Percentiles rank a stretch among this genome's conserved stretches.
phyloP scores from a whole-genome alignment of 441 rosid species.

The Jatropha podagrica region DNA sequence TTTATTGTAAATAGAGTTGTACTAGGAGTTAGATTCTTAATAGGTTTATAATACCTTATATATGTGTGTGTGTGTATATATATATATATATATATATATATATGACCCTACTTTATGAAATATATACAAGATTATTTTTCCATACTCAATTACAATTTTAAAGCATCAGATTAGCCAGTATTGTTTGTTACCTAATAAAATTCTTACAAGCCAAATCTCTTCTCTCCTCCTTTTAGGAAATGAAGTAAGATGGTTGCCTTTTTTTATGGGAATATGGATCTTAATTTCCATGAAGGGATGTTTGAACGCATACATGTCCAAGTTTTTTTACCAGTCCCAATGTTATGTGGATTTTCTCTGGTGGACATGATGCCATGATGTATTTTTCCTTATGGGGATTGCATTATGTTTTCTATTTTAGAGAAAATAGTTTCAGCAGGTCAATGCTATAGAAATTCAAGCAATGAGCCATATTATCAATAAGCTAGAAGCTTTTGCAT shows the following conservation, averaged over 20 bases:
- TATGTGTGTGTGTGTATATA: too few species aligned
- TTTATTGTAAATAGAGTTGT: too few species aligned
- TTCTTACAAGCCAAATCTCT: background rate
- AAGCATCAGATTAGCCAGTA: background rate
- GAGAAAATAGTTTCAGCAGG: background rate
- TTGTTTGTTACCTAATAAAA: background rate
- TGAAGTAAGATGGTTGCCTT: background rate
- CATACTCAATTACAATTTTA: too few species aligned
- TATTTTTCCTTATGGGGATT: background rate
- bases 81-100: too few species aligned
- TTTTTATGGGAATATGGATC: background rate
- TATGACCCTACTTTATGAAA: too few species aligned
- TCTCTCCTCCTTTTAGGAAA: background rate
- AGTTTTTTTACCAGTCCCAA: background rate
- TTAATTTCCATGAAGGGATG: background rate
- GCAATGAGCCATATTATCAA: background rate
- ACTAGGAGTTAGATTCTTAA: too few species aligned
- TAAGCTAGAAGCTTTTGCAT: background rate
- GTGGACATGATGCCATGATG: background rate
- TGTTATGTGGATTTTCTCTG: background rate
- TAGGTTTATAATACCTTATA: too few species aligned
- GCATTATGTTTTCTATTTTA: background rate
- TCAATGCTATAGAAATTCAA: background rate
- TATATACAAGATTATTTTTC: too few species aligned
- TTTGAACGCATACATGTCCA: background rate